Base-by-base conservation (phyloP, 257 asterid species). In the Euphrasia confusa region DNA sequence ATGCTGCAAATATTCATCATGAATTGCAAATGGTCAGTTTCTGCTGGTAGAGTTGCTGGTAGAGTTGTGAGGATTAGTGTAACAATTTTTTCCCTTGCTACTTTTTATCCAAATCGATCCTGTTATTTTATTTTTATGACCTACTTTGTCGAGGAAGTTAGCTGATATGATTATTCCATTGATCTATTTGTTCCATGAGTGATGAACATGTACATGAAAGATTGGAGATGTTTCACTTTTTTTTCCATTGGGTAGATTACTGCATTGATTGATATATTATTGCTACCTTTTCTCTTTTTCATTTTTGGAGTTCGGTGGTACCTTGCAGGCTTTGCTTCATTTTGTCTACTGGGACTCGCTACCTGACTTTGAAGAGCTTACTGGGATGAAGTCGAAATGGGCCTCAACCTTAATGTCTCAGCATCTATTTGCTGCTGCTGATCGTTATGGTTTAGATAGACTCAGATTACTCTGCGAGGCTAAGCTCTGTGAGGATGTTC, bases 361-460 rank as follows among this genome's bases (percentile, higher is more conserved):
- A 42, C 91, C 94, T 10, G 92, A 93, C 77, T 66, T 93, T 81
- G 99, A 80, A 80, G 97, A 87, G 72, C 81, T 93, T 56, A 85
- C 95, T 54, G 99, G 97, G 15, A 58, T 80, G 64, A 80, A 73
- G 78, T 85, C 95, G 6, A 84, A 78, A 63, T 84, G 94, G 80
- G 97, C 96, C 44, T 83, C 97, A 39, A 89, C 95, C 26, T 80
- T 93, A 86, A 93, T 93, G 91, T 83, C 88, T 68, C 99, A 93
- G 72, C 99, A 93, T 80, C 68, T 93, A 60, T 95, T 93, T 80
- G 99, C 96, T 39, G 99, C 97, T 49, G 94, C 99, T 56, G 99
- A 93, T 75, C 81, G 84, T 8, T 89, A 93, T 75, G 95, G 97
- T 65, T 72, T 92, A 72, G 95, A 92, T 61, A 86, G 97, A 76